Conservation (phyloP, 164 flowering plant genomes). For the Hamamelis virginiana region DNA sequence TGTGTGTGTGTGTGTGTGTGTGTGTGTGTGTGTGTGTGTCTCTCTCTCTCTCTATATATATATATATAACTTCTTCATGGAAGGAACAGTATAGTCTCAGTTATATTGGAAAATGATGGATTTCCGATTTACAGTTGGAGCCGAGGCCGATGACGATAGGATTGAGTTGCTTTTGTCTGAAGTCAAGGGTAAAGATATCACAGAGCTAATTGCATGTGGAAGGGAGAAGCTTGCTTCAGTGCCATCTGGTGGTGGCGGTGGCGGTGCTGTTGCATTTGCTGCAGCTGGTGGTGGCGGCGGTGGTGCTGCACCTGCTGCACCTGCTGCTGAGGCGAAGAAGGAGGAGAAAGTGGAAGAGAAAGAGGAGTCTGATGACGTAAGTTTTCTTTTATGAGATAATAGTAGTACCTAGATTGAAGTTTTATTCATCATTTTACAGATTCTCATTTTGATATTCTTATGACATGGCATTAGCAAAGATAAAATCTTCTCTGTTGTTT, state of each 20-base stretch:
- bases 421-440: background rate
- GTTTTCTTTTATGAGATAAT: background rate
- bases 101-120: too few relatives aligned
- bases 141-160: slow-evolving; percentile 66
- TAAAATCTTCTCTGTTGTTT: background rate
- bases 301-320: slow-evolving; percentile 46
- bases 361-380: slow-evolving; percentile 74
- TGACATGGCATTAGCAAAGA: too few relatives aligned
- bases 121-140: slow-evolving; percentile 52
- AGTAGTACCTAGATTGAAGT: background rate
- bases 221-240: slow-evolving; percentile 86
- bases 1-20: too few relatives aligned
- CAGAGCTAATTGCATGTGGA: slow-evolving; percentile 80
- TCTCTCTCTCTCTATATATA: too few relatives aligned
- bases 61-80: too few relatives aligned
- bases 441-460: background rate
- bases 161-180: slow-evolving; percentile 60
- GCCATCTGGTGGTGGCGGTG: slow-evolving; percentile 77
- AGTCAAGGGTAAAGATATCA: slow-evolving; percentile 68
- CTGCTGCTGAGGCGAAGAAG: slow-evolving; percentile 42
- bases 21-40: too few relatives aligned
- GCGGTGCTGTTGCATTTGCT: slow-evolving; percentile 33
- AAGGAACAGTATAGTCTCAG: too few relatives aligned
- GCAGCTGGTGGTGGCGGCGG: slow-evolving; percentile 45
- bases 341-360: slow-evolving; percentile 71